Evolutionary conservation across 2,329 filamentous ascomycete species (phyloP), one percentile per base, ranked within the genome.

Genomic region (Periconia sp.): DNA sequence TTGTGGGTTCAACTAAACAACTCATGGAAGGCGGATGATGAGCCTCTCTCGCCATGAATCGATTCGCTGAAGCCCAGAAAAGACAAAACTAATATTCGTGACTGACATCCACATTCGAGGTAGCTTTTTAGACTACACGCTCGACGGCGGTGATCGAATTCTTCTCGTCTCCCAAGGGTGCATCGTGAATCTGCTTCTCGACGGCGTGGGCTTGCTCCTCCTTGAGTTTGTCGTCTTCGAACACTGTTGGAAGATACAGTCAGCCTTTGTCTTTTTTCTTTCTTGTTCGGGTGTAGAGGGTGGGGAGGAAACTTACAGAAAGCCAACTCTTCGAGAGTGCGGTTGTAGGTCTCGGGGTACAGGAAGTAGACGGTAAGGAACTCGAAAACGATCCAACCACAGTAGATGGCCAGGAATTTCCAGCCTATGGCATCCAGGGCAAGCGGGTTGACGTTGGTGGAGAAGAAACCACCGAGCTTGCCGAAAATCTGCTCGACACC

Each of bases 291-390:
- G 31, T 20, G 6, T 2, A 19, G 9, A 11, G 20, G 1, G 17
- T 3, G 0, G 14, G 1, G 1, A 27, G 2, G 41, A 1, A 14
- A 65, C 65, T 65, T 62, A 70, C 68, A 60, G 64, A 72, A 72
- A 17, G 64, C 85, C 72, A 90, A 85, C 68, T 90, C 87, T 70
- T 90, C 87, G 31, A 73, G 64, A 1, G 74, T 75, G 35, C 62
- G 78, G 57, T 79, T 80, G 47, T 82, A 81, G 11, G 83, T 86
- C 68, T 86, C 83, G 0, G 83, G 83, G 66, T 83, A 85, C 76
- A 85, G 82, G 69, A 84, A 80, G 72, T 82, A 85, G 49, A 82
- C 77, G 11, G 80, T 76, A 1, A 78, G 74, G 47, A 84, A 74
- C 60, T 83, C 82, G 56, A 78, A 76, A 10, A 77, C 77, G 59